Evolutionary conservation across 2,329 filamentous ascomycete genomes (phyloP), one percentile per base, ranked within the genome.

Genomic region (Hymenoscyphus linearis): DNA sequence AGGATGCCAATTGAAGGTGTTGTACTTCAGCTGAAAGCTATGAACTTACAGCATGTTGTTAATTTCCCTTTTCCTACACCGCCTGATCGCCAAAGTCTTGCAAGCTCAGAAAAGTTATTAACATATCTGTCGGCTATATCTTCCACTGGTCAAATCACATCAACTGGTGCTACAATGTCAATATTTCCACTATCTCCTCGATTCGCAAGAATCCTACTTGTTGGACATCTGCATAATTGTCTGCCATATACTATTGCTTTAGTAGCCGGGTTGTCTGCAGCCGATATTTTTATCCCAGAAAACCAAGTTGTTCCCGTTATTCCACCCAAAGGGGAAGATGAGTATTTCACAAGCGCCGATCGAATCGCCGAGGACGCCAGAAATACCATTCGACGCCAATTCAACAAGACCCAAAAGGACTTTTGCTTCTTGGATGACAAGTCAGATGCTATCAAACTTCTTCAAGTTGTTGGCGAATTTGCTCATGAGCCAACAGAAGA

Each of bases 21-120:
- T 2, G 93, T 98, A 1, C 79, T 99, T 40, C 93, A 97, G 74
- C 85, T 99, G 69, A 99, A 98, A 78, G 86, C 89, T 57, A 96
- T 99, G 90, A 90, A 92, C 59, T 84, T 97, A 35, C 89, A 93
- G 63, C 87, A 93, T 61, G 89, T 99, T 7, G 83, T 91, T 72
- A 96, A 95, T 74, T 99, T 99, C 73, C 95, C 96, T 0, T 99
- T 98, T 73, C 95, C 95, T 3, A 98, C 93, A 14, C 87, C 92
- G 0, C 95, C 95, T 1, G 88, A 92, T 68, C 82, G 86, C 14
- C 80, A 86, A 58, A 90, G 86, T 65, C 80, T 99, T 22, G 83
- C 85, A 55, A 91, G 89, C 71, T 92, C 95, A 0, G 95, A 99
- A 76, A 91, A 88, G 70, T 80, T 97, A 7, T 80, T 99, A 9